Percentiles rank a stretch among this genome's conserved stretches.
Conservation (phyloP, 306 rosid species). For the Rosa persica region DNA sequence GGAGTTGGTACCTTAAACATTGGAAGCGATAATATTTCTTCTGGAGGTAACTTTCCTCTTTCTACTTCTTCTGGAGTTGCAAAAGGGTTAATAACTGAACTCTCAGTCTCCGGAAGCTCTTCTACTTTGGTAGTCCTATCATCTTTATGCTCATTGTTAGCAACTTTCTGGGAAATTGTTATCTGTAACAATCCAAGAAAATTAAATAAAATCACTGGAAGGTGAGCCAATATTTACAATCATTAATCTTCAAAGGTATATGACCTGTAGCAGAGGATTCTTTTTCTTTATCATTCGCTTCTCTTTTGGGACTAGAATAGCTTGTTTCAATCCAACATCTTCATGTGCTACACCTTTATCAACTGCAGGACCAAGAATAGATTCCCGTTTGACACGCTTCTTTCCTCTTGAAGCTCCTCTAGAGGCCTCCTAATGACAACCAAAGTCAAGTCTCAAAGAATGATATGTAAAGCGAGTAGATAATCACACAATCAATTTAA, state of each 20-base stretch:
- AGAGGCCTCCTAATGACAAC: conserved; percentile 46
- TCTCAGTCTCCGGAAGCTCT: conserved; percentile 54
- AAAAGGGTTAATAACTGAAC: conserved; percentile 44
- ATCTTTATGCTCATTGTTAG: conserved; percentile 47
- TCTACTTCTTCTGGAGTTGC: conserved; percentile 73
- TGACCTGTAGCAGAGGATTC: conserved; percentile 73
- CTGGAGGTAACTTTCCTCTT: conserved; percentile 75
- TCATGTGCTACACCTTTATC: conserved; percentile 88
- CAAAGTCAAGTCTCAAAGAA: neutral
- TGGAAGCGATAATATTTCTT: conserved; percentile 89
- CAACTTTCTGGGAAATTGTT: conserved; percentile 60
- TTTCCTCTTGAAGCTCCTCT: conserved; percentile 40
- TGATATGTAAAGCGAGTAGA: conserved; percentile 10
- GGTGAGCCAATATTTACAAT: conserved; percentile 16
- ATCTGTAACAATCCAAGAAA: conserved; percentile 54
- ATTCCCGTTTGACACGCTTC: conserved; percentile 66
- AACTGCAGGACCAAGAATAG: conserved; percentile 87
- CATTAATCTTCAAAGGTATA: conserved; percentile 27
- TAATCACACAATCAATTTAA: neutral
- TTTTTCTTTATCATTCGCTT: conserved; percentile 75
- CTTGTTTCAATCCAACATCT: conserved; percentile 81
- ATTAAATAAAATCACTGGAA: conserved; percentile 19
- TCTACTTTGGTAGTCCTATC: conserved; percentile 39
- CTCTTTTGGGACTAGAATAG: conserved; percentile 84
- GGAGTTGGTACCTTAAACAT: conserved; percentile 76